Percentiles rank a stretch among this genome's conserved stretches.
Evolutionary conservation across 2,329 filamentous ascomycete species (phyloP).

Genomic region (Colletotrichum lini): DNA sequence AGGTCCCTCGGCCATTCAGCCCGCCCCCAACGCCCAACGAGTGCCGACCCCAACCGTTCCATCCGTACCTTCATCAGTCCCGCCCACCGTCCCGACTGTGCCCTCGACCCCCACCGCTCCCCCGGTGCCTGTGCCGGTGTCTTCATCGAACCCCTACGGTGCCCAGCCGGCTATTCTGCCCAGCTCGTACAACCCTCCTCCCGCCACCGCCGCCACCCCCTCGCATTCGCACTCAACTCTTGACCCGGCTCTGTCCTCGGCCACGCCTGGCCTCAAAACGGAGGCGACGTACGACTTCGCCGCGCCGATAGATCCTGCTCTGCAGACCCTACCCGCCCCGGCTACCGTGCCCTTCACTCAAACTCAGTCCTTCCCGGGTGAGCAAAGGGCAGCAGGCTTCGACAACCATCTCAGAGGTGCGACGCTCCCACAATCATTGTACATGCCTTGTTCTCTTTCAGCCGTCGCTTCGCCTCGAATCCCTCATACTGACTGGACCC

Average conservation of each 20-base stretch:
- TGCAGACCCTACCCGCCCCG: slow-evolving; percentile 61
- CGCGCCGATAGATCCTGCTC: slow-evolving; percentile 75
- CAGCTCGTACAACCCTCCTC: slow-evolving; percentile 54
- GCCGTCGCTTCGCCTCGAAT: slow-evolving; percentile 44
- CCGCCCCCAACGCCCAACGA: slow-evolving; percentile 69
- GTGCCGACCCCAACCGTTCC: slow-evolving; percentile 52
- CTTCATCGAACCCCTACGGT: slow-evolving; percentile 59
- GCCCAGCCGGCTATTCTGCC: slow-evolving; percentile 61
- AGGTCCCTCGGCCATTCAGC: slow-evolving; percentile 80
- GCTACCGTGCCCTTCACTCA: slow-evolving; percentile 49
- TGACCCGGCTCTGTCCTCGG: slow-evolving; percentile 45
- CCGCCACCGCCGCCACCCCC: slow-evolving; percentile 36
- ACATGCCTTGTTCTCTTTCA: slow-evolving; percentile 51
- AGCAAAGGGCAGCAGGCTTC: slow-evolving; percentile 43
- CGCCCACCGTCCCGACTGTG: slow-evolving; percentile 43
- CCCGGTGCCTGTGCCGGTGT: slow-evolving; percentile 45
- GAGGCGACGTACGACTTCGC: slow-evolving; percentile 68
- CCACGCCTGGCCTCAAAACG: slow-evolving; percentile 53
- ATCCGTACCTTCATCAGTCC: slow-evolving; percentile 53
- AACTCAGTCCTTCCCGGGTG: slow-evolving; percentile 48
- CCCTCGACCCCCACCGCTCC: slow-evolving; percentile 45
- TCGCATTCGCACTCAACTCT: slow-evolving; percentile 45
- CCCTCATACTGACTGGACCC: slow-evolving; percentile 60
- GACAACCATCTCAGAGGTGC: slow-evolving; percentile 65
- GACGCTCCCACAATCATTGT: slow-evolving; percentile 52